A percentile compares a stretch with the other conserved stretches of the same genome.
Conservation (phyloP, 768 basidiomycete species). For the Russula dissimulans region DNA sequence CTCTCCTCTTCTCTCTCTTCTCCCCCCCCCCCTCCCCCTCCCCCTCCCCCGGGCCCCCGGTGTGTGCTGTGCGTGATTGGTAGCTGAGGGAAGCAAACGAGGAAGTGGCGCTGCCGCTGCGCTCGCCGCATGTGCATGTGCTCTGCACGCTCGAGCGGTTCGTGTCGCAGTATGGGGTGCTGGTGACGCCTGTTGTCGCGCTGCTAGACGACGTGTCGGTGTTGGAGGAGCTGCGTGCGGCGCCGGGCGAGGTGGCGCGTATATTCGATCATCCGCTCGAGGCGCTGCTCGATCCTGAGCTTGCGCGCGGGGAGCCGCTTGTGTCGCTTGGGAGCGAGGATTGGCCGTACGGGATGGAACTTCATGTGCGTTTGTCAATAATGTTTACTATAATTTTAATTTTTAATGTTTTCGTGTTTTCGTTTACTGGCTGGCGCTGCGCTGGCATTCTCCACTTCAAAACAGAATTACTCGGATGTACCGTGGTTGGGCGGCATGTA, state of each 20-base stretch:
- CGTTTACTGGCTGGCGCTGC: neutral
- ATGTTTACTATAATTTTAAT: neutral
- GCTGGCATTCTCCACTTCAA: neutral
- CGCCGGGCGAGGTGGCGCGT: conserved; percentile 58
- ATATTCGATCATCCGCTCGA: conserved; percentile 79
- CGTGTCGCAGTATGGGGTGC: conserved; percentile 53
- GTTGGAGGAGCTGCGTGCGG: conserved; percentile 43
- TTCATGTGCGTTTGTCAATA: conserved; percentile 39
- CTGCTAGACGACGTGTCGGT: conserved; percentile 48
- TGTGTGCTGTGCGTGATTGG: too few species aligned
- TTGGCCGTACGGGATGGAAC: conserved; percentile 71
- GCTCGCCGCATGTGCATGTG: conserved; percentile 46
- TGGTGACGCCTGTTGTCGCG: conserved; percentile 76
- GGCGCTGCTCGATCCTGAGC: conserved; percentile 54
- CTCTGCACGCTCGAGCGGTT: conserved; percentile 58
- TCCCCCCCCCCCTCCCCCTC: too few species aligned
- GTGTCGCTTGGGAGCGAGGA: conserved; percentile 51
- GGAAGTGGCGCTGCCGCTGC: conserved; percentile 64
- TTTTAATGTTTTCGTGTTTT: neutral
- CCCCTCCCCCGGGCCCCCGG: too few species aligned
- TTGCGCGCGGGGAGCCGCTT: conserved; percentile 40
- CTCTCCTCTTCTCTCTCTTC: neutral
- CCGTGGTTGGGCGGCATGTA: conserved; percentile 46
- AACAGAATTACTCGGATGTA: conserved; percentile 42
- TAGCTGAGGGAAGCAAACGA: conserved; percentile 83